Evolutionary conservation across 163 green algal species (phyloP).

Genomic region (Chlamydomonas reinhardtii): DNA sequence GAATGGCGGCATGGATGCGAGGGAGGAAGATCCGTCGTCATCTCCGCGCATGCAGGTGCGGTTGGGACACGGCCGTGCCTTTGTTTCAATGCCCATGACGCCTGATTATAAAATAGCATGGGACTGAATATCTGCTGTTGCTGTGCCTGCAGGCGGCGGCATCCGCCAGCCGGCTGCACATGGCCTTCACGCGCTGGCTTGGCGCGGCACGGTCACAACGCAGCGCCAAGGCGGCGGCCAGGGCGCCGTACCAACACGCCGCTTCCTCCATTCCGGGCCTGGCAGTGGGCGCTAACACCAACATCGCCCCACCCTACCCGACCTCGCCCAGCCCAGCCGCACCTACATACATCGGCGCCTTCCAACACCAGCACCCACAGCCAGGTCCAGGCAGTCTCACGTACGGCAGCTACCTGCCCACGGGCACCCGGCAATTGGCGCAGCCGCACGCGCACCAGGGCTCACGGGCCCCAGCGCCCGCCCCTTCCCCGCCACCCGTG

Average conservation of each 20-base stretch:
- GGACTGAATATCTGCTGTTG: too few species aligned
- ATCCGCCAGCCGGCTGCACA: conserved; percentile 22
- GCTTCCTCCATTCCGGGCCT: too few species aligned
- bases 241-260: too few species aligned
- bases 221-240: too few species aligned
- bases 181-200: conserved; percentile 40
- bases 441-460: background rate
- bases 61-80: too few species aligned
- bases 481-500: background rate
- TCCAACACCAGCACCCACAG: background rate
- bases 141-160: background rate
- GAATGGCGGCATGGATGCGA: background rate
- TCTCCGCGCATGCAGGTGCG: conserved; percentile 1
- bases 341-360: too few species aligned
- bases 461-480: background rate
- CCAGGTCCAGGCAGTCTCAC: background rate
- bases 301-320: conserved; percentile 12
- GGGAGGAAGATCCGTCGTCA: background rate
- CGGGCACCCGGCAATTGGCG: background rate
- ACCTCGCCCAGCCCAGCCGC: background rate
- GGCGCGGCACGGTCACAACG: background rate
- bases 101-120: too few species aligned
- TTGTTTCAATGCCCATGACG: too few species aligned
- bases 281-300: background rate
- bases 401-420: background rate